phyloP scores from a whole-genome alignment of 2,329 filamentous ascomycete species.

The Colletotrichum ledebouriae region DNA sequence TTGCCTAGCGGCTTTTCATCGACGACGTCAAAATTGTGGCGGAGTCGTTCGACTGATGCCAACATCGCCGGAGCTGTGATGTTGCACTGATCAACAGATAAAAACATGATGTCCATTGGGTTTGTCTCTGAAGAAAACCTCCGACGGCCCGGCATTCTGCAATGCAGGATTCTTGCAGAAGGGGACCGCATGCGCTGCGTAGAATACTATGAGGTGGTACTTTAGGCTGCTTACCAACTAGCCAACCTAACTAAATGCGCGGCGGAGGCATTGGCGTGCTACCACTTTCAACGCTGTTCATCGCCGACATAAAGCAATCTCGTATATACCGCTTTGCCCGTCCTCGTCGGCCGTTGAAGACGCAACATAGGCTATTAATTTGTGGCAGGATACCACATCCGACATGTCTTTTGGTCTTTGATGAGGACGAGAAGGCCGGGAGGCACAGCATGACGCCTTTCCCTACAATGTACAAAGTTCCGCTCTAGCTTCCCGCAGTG shows the following conservation, averaged over 20 bases:
- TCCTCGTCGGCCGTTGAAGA: slow-evolving; percentile 11
- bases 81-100: too few species aligned
- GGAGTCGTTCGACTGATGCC: too few species aligned
- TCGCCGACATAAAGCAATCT: background rate
- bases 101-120: too few species aligned
- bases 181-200: background rate
- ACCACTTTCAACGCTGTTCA: background rate
- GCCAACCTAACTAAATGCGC: background rate
- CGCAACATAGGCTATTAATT: background rate
- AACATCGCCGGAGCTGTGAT: too few species aligned
- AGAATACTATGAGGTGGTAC: background rate
- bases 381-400: slow-evolving; percentile 3
- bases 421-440: slow-evolving; percentile 20
- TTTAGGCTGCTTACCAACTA: too few species aligned
- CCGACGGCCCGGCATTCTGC: slow-evolving; percentile 26
- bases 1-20: too few species aligned
- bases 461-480: slow-evolving; percentile 34
- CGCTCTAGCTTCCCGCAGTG: slow-evolving; percentile 28
- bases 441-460: slow-evolving; percentile 5
- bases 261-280: background rate
- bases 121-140: slow-evolving; percentile 15
- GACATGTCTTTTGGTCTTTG: background rate
- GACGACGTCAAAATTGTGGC: too few species aligned
- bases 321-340: background rate
- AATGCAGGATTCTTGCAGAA: slow-evolving; percentile 34